phyloP scores from a whole-genome alignment of 352 stramenopile genomes.

The Saprolegnia diclina region DNA sequence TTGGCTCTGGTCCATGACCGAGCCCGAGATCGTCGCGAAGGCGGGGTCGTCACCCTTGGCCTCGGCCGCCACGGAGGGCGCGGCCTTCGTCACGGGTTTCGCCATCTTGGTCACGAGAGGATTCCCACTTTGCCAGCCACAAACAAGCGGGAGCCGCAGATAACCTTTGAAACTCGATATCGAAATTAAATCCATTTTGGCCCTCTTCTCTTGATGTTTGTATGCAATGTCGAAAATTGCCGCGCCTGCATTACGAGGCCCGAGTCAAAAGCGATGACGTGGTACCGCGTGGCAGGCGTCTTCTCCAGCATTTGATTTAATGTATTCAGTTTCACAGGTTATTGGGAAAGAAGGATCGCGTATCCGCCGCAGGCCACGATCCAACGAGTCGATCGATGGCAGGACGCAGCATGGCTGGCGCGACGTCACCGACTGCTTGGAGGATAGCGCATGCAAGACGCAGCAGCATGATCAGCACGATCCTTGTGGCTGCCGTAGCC shows the following conservation, averaged over 20 bases:
- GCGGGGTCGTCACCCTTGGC: neutral
- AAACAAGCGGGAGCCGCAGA: neutral
- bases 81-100: neutral
- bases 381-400: neutral
- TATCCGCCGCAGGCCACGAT: neutral
- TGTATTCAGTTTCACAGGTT: neutral
- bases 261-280: conserved; percentile 9
- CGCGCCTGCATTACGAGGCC: neutral
- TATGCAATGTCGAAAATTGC: neutral
- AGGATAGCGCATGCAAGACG: no score
- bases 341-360: neutral
- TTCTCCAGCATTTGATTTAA: neutral
- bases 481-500: no score
- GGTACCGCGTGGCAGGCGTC: neutral
- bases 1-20: conserved; percentile 11
- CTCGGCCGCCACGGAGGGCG: neutral
- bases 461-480: no score
- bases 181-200: neutral
- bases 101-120: neutral
- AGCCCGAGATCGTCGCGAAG: conserved; percentile 8
- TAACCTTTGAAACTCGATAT: neutral
- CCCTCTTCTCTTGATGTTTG: neutral
- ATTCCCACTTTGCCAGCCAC: conserved; percentile 4
- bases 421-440: no score
- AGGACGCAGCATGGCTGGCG: neutral